Percentiles rank a stretch among this genome's conserved stretches.
Conservation (phyloP, 768 basidiomycete genomes). For the Kwoniella heveanensis region DNA sequence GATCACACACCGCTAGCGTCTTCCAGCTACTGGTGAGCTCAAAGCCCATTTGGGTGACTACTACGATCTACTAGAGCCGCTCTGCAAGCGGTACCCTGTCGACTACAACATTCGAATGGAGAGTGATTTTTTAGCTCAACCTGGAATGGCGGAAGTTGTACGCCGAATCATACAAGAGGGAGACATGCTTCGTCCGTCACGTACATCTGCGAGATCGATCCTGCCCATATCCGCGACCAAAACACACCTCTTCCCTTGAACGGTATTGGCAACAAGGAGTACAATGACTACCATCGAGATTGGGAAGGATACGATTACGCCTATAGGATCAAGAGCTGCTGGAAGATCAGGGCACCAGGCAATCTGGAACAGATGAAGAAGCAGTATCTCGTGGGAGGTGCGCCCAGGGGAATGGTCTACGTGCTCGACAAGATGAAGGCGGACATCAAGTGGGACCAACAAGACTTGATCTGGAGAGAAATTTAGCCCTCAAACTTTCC, state of each 20-base stretch:
- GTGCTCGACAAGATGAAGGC: constrained; percentile 21
- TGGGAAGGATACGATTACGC: constrained; percentile 30
- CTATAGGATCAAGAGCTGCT: constrained; percentile 26
- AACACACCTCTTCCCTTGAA: constrained; percentile 1
- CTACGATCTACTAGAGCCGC: no score
- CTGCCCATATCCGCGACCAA: constrained; percentile 16
- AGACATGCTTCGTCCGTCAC: constrained; percentile 27
- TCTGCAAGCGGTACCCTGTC: no score
- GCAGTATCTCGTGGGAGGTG: constrained; percentile 17
- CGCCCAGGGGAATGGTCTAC: constrained; percentile 35
- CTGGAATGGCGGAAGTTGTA: no score
- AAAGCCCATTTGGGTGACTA: no score
- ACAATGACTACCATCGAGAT: constrained; percentile 14
- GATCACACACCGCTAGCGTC: no score
- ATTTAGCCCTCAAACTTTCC: no score
- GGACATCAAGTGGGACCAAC: constrained; percentile 18
- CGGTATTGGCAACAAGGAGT: constrained; percentile 28
- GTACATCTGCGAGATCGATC: constrained; percentile 27
- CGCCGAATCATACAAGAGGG: no score
- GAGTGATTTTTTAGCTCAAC: no score
- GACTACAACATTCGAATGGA: no score
- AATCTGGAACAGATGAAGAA: constrained; percentile 15
- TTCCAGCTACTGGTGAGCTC: no score
- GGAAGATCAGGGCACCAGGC: constrained; percentile 5
- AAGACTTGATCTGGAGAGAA: constrained; percentile 13